Conservation (phyloP, 2,329 filamentous ascomycete species). For the Phialophora macrospora region DNA sequence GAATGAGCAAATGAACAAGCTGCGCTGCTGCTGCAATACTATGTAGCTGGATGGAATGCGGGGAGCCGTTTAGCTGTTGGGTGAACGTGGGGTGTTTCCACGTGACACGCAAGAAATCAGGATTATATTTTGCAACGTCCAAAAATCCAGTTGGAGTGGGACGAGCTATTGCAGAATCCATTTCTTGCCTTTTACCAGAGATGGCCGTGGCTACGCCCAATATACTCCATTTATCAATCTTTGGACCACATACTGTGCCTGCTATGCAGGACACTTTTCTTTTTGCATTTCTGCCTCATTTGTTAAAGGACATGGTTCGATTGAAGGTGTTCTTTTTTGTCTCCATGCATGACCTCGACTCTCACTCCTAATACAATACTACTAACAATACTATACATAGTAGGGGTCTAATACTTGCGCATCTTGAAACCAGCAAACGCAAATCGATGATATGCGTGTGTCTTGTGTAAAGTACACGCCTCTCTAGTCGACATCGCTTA, state of each 20-base stretch:
- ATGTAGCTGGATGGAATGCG: not conserved
- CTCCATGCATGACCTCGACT: too few species aligned
- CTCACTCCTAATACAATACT: not conserved
- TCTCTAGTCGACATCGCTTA: not conserved
- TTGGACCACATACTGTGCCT: constrained; percentile 51
- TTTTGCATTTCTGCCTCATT: not conserved
- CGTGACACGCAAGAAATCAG: constrained; percentile 10
- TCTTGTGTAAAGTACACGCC: not conserved
- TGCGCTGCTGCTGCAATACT: not conserved
- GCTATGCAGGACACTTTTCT: constrained; percentile 20
- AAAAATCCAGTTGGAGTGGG: constrained; percentile 60
- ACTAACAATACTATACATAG: too few species aligned
- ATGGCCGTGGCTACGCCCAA: constrained; percentile 70
- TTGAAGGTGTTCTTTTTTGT: not conserved
- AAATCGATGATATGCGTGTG: not conserved
- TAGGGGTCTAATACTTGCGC: not conserved
- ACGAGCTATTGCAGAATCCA: constrained; percentile 73
- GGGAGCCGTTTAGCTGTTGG: not conserved
- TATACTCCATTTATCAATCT: constrained; percentile 64
- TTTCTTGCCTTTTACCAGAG: constrained; percentile 82
- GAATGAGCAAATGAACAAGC: not conserved
- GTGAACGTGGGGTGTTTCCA: constrained; percentile 6
- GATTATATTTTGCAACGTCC: constrained; percentile 37
- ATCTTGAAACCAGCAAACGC: not conserved
- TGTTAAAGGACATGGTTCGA: not conserved